A percentile compares a stretch with the other conserved stretches of the same genome.
Evolutionary conservation across 805 yeast genomes (phyloP).

Genomic region (Isabelozyma heimii): DNA sequence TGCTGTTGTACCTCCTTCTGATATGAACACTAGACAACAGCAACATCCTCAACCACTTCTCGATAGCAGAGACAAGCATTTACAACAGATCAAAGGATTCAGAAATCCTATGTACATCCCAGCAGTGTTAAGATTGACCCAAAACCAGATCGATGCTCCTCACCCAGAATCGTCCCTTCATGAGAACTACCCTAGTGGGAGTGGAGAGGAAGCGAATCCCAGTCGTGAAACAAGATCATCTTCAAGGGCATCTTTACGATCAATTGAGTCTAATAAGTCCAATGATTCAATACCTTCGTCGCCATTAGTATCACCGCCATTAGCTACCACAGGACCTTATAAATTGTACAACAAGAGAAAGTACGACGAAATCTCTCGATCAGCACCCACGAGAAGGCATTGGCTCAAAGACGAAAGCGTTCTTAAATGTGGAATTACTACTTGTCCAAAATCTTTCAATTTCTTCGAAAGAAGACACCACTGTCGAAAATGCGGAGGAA

Average conservation of each 20-base stretch:
- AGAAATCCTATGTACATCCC: constrained; percentile 88
- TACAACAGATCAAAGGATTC: constrained; percentile 75
- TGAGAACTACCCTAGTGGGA: neutral
- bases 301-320: constrained; percentile 5
- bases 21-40: constrained; percentile 16
- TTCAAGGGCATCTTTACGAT: constrained; percentile 19
- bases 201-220: neutral
- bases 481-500: constrained; percentile 82
- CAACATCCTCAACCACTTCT: constrained; percentile 4
- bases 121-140: constrained; percentile 67
- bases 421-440: constrained; percentile 52
- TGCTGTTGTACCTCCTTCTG: constrained; percentile 22
- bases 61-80: constrained; percentile 18
- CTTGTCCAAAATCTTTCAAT: constrained; percentile 67
- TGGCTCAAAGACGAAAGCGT: constrained; percentile 75
- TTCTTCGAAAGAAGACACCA: constrained; percentile 80
- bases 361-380: constrained; percentile 26
- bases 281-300: constrained; percentile 19
- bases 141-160: neutral
- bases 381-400: constrained; percentile 57
- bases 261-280: constrained; percentile 30
- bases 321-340: neutral
- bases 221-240: neutral
- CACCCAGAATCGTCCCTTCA: constrained; percentile 2
- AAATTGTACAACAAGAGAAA: constrained; percentile 10